Evolutionary conservation across 2,329 filamentous ascomycete species (phyloP).

Genomic region (Penicillium janthinellum): DNA sequence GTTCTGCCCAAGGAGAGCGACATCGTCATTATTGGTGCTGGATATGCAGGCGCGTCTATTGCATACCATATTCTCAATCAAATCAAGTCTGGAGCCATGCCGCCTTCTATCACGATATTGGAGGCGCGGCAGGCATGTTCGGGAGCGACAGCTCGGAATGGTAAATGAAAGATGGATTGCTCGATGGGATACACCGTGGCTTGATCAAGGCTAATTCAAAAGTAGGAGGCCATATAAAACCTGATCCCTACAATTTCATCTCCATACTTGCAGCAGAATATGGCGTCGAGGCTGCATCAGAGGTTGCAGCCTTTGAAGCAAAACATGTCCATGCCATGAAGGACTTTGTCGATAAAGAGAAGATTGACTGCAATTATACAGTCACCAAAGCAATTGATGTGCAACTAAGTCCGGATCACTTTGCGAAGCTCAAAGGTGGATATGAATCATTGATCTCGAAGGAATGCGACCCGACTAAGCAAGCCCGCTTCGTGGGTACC

Average conservation of each 20-base stretch:
- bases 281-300: conserved; percentile 40
- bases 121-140: conserved; percentile 47
- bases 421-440: conserved; percentile 32
- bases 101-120: conserved; percentile 41
- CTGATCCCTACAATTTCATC: conserved; percentile 45
- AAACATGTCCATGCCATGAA: conserved; percentile 45
- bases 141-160: conserved; percentile 48
- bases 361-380: conserved; percentile 48
- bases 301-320: conserved; percentile 45
- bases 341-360: conserved; percentile 42
- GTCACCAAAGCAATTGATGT: conserved; percentile 45
- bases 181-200: too few relatives aligned
- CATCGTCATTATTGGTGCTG: conserved; percentile 50
- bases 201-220: not conserved
- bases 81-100: conserved; percentile 11
- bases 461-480: conserved; percentile 30
- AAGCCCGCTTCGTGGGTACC: conserved; percentile 28
- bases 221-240: conserved; percentile 41
- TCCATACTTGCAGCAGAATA: conserved; percentile 33
- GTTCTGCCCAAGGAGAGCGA: conserved; percentile 44
- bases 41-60: conserved; percentile 47
- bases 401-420: conserved; percentile 34
- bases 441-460: conserved; percentile 32
- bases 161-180: conserved; percentile 20
- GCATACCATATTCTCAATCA: conserved; percentile 44